Evolutionary conservation across 768 basidiomycete species (phyloP).

Genomic region (Suillus occidentalis): DNA sequence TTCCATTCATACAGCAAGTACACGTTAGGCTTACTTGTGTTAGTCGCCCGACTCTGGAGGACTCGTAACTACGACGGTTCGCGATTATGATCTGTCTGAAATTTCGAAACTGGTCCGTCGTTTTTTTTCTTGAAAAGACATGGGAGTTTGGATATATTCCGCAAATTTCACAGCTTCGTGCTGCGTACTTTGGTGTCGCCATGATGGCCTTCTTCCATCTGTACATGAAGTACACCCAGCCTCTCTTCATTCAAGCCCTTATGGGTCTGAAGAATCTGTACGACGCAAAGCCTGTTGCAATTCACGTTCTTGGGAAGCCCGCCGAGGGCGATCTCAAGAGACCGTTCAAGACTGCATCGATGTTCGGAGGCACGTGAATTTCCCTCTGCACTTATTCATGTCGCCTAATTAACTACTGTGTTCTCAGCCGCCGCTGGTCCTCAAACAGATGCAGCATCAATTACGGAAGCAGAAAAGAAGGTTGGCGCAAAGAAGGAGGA

Average conservation of each 20-base stretch:
- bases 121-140: neutral
- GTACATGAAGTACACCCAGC: constrained; percentile 95
- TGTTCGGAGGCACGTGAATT: constrained; percentile 64
- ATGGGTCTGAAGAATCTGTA: constrained; percentile 93
- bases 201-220: constrained; percentile 93
- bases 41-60: constrained; percentile 66
- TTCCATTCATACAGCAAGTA: neutral
- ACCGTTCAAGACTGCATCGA: constrained; percentile 77
- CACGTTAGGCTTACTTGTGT: neutral
- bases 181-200: constrained; percentile 70
- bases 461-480: constrained; percentile 88
- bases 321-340: constrained; percentile 87
- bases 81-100: constrained; percentile 92
- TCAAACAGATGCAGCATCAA: constrained; percentile 81
- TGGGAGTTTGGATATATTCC: neutral
- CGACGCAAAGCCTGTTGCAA: constrained; percentile 81
- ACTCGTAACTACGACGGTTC: constrained; percentile 87
- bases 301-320: constrained; percentile 77
- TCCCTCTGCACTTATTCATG: neutral
- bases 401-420: constrained; percentile 7
- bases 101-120: constrained; percentile 72
- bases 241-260: constrained; percentile 91
- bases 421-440: constrained; percentile 57
- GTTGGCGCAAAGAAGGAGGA: constrained; percentile 81
- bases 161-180: constrained; percentile 47